These are phyloP conservation scores for Metschnikowia picachoensis DNA, from an alignment of 805 yeast species.

Conservation along the genomic window DNA sequence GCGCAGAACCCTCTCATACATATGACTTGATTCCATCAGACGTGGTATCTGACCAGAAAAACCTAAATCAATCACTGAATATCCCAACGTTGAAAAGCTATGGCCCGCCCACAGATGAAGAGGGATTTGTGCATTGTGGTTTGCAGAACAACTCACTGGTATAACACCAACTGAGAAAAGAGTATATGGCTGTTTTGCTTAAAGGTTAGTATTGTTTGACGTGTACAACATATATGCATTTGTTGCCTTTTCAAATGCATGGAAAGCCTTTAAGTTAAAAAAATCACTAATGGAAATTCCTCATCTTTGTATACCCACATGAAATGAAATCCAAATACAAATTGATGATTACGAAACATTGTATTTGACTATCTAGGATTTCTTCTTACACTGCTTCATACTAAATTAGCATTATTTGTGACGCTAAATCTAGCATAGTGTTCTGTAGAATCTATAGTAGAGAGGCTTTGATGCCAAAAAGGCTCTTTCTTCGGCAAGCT, in stretches of 20 bases:
- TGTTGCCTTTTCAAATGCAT: background rate
- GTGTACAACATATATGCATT: background rate
- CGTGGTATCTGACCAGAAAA: no score
- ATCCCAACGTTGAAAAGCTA: background rate
- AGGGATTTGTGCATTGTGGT: constrained; percentile 4
- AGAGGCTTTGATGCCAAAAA: constrained; percentile 43
- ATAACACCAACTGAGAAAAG: no score
- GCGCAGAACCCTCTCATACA: no score
- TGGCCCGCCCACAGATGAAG: background rate
- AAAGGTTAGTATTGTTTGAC: no score
- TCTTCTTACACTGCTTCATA: no score
- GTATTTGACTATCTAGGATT: no score
- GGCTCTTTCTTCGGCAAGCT: constrained; percentile 55
- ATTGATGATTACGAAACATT: no score
- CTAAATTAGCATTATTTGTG: no score
- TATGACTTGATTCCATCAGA: no score
- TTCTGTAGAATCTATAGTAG: constrained; percentile 48
- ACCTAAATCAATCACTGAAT: background rate
- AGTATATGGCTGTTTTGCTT: no score
- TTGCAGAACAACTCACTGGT: background rate
- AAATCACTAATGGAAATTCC: background rate
- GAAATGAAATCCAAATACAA: no score
- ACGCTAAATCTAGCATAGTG: constrained; percentile 46
- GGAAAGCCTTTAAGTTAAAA: background rate
- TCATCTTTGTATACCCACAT: no score